Base-by-base conservation (phyloP, 192 early-diverging fungal genomes). In the Backusella sp. region DNA sequence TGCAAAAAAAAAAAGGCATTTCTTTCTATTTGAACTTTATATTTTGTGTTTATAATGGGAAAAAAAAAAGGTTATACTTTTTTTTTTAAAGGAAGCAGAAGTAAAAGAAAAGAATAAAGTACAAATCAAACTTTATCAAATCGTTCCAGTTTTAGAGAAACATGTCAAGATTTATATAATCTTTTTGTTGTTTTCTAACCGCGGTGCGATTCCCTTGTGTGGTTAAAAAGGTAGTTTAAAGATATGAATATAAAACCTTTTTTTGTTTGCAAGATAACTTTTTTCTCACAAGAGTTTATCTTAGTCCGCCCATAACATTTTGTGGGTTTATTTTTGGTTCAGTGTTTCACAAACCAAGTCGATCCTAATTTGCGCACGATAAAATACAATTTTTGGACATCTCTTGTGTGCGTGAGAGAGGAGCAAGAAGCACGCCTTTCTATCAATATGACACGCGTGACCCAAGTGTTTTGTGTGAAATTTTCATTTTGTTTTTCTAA, bases 161-260 rank as follows among this genome's bases (percentile, higher is more conserved):
- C 11, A 62, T 62, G 56, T 62, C 56, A 62, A 26, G 23, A 28
- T 32, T 32, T 32, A 3, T 23, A 62, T 62, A 12, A 12, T 56
- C 9, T 26, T 26, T 26, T 26, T 62, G 23, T 28, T 62, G 12
- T 62, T 62, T 62, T 62, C 56, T 62, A 62, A 62, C 56, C 56
- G 56, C 56, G 56, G 56, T 62, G 56, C 11, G 56, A 62, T 62
- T 62, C 21, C 56, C 56, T 62, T 62, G 56, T 62, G 56, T 62
- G 56, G 56, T 62, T 62, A 62, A 62, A 14, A 62, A 26, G 56
- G 23, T 7, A 62, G 56, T 62, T 62, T 62, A 62, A 62, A 62
- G 56, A 28, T 28, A 28, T 62, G 56, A 28, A 62, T 62, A 62
- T 62, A 59, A 59, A 59, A 26, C 53, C 26, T 19, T 59, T 41